Evolutionary conservation across 2,329 filamentous ascomycete genomes (phyloP).

Genomic region (Talaromyces sp.): DNA sequence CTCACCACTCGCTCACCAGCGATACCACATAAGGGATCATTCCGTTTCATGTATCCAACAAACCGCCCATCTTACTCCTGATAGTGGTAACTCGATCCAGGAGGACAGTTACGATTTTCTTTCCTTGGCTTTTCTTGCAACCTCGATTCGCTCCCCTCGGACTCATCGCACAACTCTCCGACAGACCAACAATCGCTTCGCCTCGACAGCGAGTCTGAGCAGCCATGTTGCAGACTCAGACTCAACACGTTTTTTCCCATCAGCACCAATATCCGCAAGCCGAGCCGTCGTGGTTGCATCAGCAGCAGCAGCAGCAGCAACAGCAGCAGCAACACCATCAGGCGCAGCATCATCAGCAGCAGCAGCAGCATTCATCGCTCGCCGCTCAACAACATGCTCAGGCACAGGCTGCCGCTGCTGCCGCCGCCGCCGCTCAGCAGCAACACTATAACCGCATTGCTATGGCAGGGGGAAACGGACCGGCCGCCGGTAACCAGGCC

Average conservation of each 20-base stretch:
- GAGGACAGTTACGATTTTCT: constrained; percentile 8
- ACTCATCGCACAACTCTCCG: constrained; percentile 1
- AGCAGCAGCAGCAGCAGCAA: constrained; percentile 36
- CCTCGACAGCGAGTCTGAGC: constrained; percentile 11
- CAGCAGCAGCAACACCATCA: constrained; percentile 39
- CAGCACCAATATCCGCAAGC: constrained; percentile 52
- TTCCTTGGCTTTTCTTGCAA: constrained; percentile 3
- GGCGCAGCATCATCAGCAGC: constrained; percentile 40
- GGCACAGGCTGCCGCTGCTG: constrained; percentile 45
- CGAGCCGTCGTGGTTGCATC: constrained; percentile 45
- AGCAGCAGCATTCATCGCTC: constrained; percentile 44
- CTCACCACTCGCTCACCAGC: not conserved
- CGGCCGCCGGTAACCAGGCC: constrained; percentile 26
- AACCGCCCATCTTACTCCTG: not conserved
- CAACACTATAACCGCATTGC: constrained; percentile 70
- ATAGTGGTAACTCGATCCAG: not conserved
- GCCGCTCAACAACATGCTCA: constrained; percentile 54
- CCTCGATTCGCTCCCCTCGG: not conserved
- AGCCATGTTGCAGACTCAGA: constrained; percentile 49
- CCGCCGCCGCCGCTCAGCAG: constrained; percentile 42
- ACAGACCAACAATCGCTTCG: constrained; percentile 6
- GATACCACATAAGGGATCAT: not conserved
- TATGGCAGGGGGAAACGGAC: constrained; percentile 55
- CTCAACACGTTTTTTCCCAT: constrained; percentile 61
- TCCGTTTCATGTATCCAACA: constrained; percentile 5